Evolutionary conservation across 352 stramenopile genomes (phyloP), one percentile per base, ranked within the genome.

Genomic region (Phytophthora gonapodyides): DNA sequence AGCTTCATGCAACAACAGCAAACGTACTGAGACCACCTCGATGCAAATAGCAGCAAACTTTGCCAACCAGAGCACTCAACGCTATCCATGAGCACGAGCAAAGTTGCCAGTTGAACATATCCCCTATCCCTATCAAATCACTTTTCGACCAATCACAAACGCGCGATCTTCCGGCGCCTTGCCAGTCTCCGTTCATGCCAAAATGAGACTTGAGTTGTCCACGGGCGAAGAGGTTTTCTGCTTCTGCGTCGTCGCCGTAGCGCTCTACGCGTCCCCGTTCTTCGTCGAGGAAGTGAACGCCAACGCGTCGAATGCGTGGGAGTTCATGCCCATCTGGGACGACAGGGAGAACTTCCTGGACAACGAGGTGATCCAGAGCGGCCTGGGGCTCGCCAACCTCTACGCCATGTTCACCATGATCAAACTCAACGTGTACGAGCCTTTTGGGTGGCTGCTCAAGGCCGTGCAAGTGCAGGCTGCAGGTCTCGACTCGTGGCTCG

Each of bases 381-480:
- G 64, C 13, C 50, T 91, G 9, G 63, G 66, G n/a, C 42, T 53
- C 12, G 15, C 21, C 10, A 76, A 69, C 11, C 40, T 92, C 42
- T 52, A 55, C 31, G 3, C 42, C 27, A 90, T 92, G 78, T 72
- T 76, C 52, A 80, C 64, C 6, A 71, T 81, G 62, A 64, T 46
- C 16, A 76, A 73, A 31, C 78, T 90, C 69, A 90, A 89, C 54
- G 78, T 89, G 8, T 90, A 84, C 61, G 78, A 90, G 38, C 78
- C 82, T 5, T 68, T 92, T 16, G 71, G 77, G 12, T 92, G 80
- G 82, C 24, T 89, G 10, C 54, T 88, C 31, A 91, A 91, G 57
- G 75, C 78, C 10, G 3, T 78, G 2, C 58, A 89, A 19, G 70
- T 71, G 38, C 62, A 74, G 6, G 4, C 61, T 7, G 37, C 53